Base-by-base conservation (phyloP, 2,329 filamentous ascomycete species). In the Xylariaceae sp. region DNA sequence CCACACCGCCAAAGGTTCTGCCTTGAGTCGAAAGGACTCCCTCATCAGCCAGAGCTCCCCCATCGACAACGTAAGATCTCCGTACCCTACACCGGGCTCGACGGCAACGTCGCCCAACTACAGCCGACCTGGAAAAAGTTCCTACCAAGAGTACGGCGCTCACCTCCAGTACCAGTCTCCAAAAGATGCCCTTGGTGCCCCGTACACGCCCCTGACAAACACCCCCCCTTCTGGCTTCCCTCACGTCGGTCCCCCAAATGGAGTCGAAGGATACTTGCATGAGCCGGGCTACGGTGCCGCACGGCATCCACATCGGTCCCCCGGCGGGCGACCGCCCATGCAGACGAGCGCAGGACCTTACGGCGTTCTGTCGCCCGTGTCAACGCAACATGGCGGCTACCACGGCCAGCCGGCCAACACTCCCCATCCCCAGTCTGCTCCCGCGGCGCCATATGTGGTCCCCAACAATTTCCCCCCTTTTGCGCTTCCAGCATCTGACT, bases 1-100 rank as follows among this genome's bases (percentile, higher is more conserved):
- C 27, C 85, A 90, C 59, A 84, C 79, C 10, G 83, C 82, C 32
- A 83, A 85, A 52, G 83, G 83, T 31, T 87, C 83, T 13, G 79
- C 85, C 41, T 63, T 88, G 35, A 80, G 80, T 54, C 77, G 82
- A 37, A 84, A 83, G 58, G 83, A 88, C 53, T 77, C 73, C 11
- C 68, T 80, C 52, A 64, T 78, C 55, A 62, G 57, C 41, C 72
- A 75, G 44, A 49, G 53, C 19, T 71, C 68, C 29, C 62, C 64
- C 23, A 54, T 58, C 31, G 52, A 59, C 29, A 63, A 65, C 31
- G 46, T 50, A 39, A 63, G 63, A 19, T 58, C 60, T 37, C 53
- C 60, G 21, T 67, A 65, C 43, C 50, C 49, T 48, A 51, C 59
- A 4, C 51, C 58, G 17, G 60, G 62, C 16, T 64, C 68, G 29